Conservation (phyloP, 148 eudicot species). For the Spergularia marina region DNA sequence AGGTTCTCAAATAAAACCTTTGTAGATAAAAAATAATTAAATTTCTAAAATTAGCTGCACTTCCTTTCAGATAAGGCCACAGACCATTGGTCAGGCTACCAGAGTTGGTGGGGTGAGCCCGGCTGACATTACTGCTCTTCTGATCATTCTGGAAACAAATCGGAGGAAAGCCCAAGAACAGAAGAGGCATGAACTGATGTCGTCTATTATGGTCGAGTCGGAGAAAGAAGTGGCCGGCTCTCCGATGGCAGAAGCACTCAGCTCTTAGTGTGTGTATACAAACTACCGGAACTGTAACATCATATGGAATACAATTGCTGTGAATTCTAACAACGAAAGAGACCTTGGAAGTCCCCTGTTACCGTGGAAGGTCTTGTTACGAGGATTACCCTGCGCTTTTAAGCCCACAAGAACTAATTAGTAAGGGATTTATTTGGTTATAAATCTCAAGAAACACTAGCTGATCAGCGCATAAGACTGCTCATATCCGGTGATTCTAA, state of each 20-base stretch:
- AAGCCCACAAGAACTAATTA: neutral
- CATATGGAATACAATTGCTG: neutral
- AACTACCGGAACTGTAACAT: constrained; percentile 1
- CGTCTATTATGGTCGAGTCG: constrained; percentile 44
- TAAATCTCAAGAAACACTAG: neutral
- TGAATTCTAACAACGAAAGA: neutral
- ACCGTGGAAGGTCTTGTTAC: neutral
- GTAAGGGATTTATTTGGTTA: neutral
- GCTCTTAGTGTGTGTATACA: constrained; percentile 18
- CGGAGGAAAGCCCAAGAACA: constrained; percentile 63
- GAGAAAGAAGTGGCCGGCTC: constrained; percentile 37
- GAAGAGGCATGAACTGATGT: constrained; percentile 36
- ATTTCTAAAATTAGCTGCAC: neutral
- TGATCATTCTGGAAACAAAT: constrained; percentile 75
- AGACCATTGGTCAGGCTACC: constrained; percentile 95
- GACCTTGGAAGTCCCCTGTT: neutral
- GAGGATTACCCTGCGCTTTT: neutral
- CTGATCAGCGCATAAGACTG: neutral
- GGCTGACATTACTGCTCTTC: constrained; percentile 87
- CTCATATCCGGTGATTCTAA: neutral
- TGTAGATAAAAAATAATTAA: too few relatives aligned
- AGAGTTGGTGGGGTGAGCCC: constrained; percentile 98
- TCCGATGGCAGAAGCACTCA: constrained; percentile 34
- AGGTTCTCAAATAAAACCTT: neutral
- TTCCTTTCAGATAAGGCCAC: constrained; percentile 73